Evolutionary conservation across 768 basidiomycete genomes (phyloP).

Genomic region (Mycena vulgaris): DNA sequence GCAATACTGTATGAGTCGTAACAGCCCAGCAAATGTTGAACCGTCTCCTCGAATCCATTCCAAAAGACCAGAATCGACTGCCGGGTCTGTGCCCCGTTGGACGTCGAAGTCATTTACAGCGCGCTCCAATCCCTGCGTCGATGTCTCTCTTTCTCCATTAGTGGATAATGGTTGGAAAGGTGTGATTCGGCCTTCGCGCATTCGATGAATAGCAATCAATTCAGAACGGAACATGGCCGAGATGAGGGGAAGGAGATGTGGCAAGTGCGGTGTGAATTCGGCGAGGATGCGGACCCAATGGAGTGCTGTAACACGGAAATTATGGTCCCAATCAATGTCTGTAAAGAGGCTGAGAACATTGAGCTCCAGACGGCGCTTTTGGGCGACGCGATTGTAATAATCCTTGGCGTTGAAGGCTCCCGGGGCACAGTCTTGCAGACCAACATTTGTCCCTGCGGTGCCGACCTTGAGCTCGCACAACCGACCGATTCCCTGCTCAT

Average conservation of each 20-base stretch:
- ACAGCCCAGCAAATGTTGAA: not conserved
- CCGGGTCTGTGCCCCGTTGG: constrained; percentile 3
- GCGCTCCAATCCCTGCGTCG: not conserved
- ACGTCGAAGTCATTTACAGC: not conserved
- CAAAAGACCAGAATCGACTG: not conserved
- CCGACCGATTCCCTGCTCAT: constrained; percentile 15
- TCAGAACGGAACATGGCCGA: not conserved
- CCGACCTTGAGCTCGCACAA: constrained; percentile 5
- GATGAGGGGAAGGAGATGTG: not conserved
- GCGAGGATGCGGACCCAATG: not conserved
- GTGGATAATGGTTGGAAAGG: constrained; percentile 19
- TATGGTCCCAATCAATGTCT: not conserved
- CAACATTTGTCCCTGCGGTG: not conserved
- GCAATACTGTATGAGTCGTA: not conserved
- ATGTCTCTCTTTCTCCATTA: constrained; percentile 31
- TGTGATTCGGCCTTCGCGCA: not conserved
- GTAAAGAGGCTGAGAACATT: too few relatives aligned
- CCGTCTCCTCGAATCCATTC: constrained; percentile 17
- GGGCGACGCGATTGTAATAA: not conserved
- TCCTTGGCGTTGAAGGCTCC: not conserved
- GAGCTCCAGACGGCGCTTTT: not conserved
- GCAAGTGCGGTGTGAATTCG: not conserved
- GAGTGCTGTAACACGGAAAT: not conserved
- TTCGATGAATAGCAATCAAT: not conserved
- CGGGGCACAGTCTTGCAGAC: not conserved